Base-by-base conservation (phyloP, 352 stramenopile species). In the Phytophthora agathidicida region DNA sequence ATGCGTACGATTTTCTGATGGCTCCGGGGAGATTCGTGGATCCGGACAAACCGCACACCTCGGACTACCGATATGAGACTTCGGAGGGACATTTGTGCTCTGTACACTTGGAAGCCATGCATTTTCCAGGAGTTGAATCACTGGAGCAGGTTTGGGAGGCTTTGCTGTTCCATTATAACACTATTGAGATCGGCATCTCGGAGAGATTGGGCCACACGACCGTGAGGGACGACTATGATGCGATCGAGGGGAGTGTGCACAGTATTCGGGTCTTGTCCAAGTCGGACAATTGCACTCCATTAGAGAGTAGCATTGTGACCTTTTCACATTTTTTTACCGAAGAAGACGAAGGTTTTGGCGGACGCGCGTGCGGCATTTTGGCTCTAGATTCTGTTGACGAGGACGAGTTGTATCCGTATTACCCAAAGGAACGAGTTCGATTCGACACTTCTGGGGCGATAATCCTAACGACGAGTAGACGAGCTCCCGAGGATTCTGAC, bases 141-240 rank as follows among this genome's bases (percentile, higher is more conserved):
- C 16, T 75, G 2, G 26, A 58, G 22, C 50, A 68, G 22, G 66
- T 75, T 10, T 72, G 53, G 36, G 61, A 75, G 13, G 66, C 66
- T 16, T 45, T 75, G 19, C 41, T 63, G 32, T 68, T 63, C 56
- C 65, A 63, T 39, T 37, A 71, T 41, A 59, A 47, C 24, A 71
- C 67, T 41, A 68, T 72, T 9, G 61, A 75, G 48, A 75, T 75
- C 17, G 55, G 35, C 17, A 63, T 75, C 30, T 66, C 66, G 1
- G 66, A 75, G 42, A 47, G 48, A 36, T 54, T 70, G 14, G 71
- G 71, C 13, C 50, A 72, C 20, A 35, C 68, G 33, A 68, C 64
- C 2, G 27, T 73, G 26, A 42, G 67, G 7, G 67, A 76, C 16
- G 62, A 65, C 53, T 62, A 70, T 26, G 61, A 75, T 31, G 42